Evolutionary conservation across 2,329 filamentous ascomycete species (phyloP).

Genomic region (Pseudogymnoascus sp.): DNA sequence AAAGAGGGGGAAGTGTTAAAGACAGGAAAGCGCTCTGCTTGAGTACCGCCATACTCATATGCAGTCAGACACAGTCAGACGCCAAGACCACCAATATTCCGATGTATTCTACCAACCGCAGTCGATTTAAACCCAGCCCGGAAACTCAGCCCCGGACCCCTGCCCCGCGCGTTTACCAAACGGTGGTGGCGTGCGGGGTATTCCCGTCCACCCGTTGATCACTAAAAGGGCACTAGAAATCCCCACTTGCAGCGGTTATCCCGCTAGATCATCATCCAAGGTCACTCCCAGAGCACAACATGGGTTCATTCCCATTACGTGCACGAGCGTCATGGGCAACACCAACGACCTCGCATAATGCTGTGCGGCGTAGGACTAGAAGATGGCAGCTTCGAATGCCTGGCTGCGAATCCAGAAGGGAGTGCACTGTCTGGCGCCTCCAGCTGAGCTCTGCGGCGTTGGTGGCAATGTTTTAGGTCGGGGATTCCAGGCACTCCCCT

Average conservation of each 20-base stretch:
- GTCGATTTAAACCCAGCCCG: neutral
- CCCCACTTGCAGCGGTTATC: neutral
- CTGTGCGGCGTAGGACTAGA: neutral
- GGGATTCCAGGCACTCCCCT: neutral
- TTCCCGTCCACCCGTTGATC: neutral
- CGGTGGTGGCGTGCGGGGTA: neutral
- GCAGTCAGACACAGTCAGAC: neutral
- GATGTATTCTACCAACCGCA: neutral
- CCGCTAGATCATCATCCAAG: neutral
- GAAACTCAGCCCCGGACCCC: neutral
- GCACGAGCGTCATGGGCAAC: neutral
- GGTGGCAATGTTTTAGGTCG: neutral
- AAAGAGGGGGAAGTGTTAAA: neutral
- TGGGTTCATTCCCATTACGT: conserved; percentile 1
- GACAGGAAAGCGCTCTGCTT: neutral
- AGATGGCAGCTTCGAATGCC: neutral
- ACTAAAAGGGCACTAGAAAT: neutral
- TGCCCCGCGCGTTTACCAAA: neutral
- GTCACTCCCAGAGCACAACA: neutral
- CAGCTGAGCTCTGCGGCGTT: neutral
- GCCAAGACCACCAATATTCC: neutral
- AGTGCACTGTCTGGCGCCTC: neutral
- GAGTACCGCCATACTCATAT: neutral
- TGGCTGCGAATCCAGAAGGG: neutral
- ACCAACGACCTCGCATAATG: neutral